Evolutionary conservation across 164 flowering plant species (phyloP), one percentile per base, ranked within the genome.

Genomic region (Tinospora cordifolia): DNA sequence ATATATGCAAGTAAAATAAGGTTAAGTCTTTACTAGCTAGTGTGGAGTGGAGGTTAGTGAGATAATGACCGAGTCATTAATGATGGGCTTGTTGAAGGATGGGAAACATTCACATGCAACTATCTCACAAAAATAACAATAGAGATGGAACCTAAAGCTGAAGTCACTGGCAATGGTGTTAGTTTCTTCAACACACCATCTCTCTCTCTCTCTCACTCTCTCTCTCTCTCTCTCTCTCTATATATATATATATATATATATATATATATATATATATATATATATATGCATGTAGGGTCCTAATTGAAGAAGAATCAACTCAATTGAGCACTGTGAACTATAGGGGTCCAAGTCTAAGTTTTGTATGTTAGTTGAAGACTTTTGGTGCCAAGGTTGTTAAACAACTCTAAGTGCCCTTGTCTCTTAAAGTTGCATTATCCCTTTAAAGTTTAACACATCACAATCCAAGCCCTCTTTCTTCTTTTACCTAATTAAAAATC

Each of bases 71-170:
- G 12, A 17, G 60, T 54, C 60, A 54, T 19, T 7, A 24, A 0
- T 41, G 46, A 41, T 54, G 60, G 24, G n/a, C 60, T 54, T 5
- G 22, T 44, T 54, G 60, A 54, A 54, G 60, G 24, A 9, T 21
- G 24, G 60, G 60, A 54, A 54, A 54, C 60, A 54, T 54, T 54
- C 60, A 54, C 60, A 19, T n/a, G 60, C 60, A 54, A 54, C 60
- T 6, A n/a, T 8, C 60, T 54, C 36, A 30, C 36, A 54, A n/a
- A 19, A 54, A 54, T 54, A 3, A 21, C 8, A n/a, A 54, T 21
- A 54, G 8, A 54, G n/a, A 1, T 54, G 60, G 24, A n/a, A 54
- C 24, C 8, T n/a, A 54, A 54, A 21, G 4, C 60, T 54, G 7
- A 9, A n/a, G 22, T 17, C 19, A 17, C n/a, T 51, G 60, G 24